Evolutionary conservation across 78 protist genomes (phyloP), one percentile per base, ranked within the genome.

Genomic region (Dictyostelium firmibasis): DNA sequence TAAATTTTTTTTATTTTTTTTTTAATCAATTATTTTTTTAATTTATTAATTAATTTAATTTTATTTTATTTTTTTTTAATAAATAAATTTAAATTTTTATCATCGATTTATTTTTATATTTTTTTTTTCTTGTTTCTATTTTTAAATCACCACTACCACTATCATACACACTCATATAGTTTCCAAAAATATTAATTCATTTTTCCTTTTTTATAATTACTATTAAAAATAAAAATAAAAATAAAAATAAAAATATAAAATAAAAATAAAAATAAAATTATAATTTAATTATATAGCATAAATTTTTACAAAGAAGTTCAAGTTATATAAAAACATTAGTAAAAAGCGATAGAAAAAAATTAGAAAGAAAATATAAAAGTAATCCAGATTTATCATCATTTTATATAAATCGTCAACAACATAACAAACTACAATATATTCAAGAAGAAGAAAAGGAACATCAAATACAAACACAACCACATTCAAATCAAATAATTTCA

Each of bases 231-330:
- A 50, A 50, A 4, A 20, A 62, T n/a, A n/a, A 62, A n/a, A n/a
- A n/a, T 62, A 60, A 20, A 64, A 67, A 67, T n/a, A n/a, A n/a
- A n/a, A n/a, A n/a, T n/a, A n/a, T n/a, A n/a, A n/a, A 5, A 20
- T n/a, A 50, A 50, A 4, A 20, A 62, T n/a, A n/a, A 62, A n/a
- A n/a, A n/a, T 62, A 60, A 20, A 64, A 67, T 27, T n/a, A n/a
- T n/a, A n/a, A n/a, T n/a, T n/a, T n/a, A n/a, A n/a, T n/a, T n/a
- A n/a, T 62, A 29, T 70, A 70, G 77, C 36, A 72, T 33, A 72
- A 72, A 72, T 33, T 72, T 72, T 72, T 72, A 72, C 79, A 72
- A 72, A 72, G 79, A 33, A 72, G 79, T 72, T 72, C 79, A 72
- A 72, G 79, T 33, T 72, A 72, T 72, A 72, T 72, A 33, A 72